These are phyloP conservation scores for Diaporthe sp. DNA, from an alignment of 2,329 filamentous ascomycete genomes.

Conservation along the genomic window DNA sequence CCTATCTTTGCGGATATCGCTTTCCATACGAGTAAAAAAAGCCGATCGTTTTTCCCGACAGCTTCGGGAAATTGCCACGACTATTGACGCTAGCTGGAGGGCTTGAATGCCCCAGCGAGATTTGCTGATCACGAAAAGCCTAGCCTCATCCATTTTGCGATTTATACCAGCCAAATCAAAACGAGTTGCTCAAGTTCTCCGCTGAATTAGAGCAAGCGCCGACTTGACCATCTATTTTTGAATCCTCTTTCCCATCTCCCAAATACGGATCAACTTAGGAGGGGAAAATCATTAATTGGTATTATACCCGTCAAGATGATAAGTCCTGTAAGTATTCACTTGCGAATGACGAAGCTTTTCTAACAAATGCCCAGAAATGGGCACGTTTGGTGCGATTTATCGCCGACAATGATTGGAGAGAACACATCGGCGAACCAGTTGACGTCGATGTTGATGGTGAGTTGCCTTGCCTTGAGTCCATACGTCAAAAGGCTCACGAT, in stretches of 20 bases:
- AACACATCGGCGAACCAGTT: constrained; percentile 30
- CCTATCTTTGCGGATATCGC: background rate
- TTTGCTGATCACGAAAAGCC: background rate
- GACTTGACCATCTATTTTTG: background rate
- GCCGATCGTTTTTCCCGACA: constrained; percentile 3
- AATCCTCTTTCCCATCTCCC: no score
- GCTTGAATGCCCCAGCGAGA: background rate
- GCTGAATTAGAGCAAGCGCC: background rate
- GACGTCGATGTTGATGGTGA: constrained; percentile 1
- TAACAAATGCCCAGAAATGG: constrained; percentile 16
- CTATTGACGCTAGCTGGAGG: background rate
- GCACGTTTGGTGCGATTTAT: constrained; percentile 33
- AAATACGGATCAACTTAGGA: no score
- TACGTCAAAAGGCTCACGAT: background rate
- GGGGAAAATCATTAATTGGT: no score
- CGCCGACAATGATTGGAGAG: constrained; percentile 19
- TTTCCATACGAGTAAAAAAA: background rate
- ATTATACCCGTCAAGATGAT: background rate
- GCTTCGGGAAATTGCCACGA: background rate
- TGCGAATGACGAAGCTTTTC: background rate
- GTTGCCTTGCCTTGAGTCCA: background rate
- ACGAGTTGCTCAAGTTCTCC: background rate
- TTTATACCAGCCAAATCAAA: background rate
- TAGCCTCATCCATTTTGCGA: background rate
- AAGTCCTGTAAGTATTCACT: background rate